Evolutionary conservation across 2,329 filamentous ascomycete species (phyloP), one percentile per base, ranked within the genome.

Genomic region (Cladorrhinum sp.): DNA sequence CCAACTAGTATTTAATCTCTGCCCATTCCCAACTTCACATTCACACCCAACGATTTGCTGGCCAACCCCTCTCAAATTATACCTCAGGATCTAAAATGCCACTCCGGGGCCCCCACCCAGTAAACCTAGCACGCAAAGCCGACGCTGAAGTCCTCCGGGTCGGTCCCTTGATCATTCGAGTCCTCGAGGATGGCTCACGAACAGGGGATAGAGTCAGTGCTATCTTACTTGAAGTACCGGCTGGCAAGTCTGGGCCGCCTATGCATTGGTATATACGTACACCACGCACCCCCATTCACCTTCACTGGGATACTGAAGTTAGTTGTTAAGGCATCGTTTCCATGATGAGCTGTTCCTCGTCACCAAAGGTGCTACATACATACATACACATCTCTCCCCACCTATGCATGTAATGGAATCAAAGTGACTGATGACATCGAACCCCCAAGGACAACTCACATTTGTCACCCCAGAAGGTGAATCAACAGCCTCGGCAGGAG

Each of bases 281-380:
- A 16, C 33, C 33, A 2, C 33, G 3, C 3, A 36, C 33, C 33
- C 12, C n/a, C n/a, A n/a, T 16, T 36, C 12, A 2, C 33, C 12
- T 36, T 36, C 7, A 5, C 33, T 12, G 14, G 8, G 9, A 36
- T 5, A 16, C 7, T 36, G 3, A 36, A 10, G 12, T 16, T 16
- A 30, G 26, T 30, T 10, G 10, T n/a, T n/a, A 10, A 36, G 33
- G 33, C 73, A 74, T 58, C 70, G 73, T 4, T 74, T 74, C 46
- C 73, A 75, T 49, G 73, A 75, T 52, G 73, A 75, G 61, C 65
- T 72, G 49, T 75, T 75, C 63, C 66, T 74, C 53, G 68, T 75
- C 2, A 73, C 70, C 9, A 74, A 74, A 60, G 73, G 72, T 71
- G 12, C 7, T 3, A 28, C 4, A 28, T 5, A 4, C 26, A 28